Evolutionary conservation across 176 grass and related monocot genomes (phyloP).

Genomic region (Alopecurus myosuroides): DNA sequence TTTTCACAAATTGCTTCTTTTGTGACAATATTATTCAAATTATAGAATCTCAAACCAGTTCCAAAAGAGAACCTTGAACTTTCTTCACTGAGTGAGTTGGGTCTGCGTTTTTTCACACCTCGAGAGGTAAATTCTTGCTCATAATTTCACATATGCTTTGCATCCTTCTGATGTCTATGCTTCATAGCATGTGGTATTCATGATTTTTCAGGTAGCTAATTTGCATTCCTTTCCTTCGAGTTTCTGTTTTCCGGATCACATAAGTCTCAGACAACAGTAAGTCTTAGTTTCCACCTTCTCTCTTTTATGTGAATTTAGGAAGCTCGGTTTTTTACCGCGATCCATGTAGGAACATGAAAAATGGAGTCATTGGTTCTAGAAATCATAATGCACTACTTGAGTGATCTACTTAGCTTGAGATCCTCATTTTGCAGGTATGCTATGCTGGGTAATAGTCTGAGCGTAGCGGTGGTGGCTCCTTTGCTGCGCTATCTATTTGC

Average conservation of each 20-base stretch:
- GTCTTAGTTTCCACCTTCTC: conserved; percentile 17
- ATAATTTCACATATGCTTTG: not conserved
- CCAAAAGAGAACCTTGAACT: conserved; percentile 49
- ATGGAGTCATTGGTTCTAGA: not conserved
- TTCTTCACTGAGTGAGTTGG: conserved; percentile 59
- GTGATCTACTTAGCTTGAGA: not conserved
- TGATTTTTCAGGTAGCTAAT: conserved; percentile 87
- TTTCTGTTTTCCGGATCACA: conserved; percentile 63
- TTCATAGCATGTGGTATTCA: conserved; percentile 9
- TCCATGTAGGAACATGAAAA: conserved; percentile 3
- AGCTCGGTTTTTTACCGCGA: not conserved
- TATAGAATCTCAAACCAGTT: conserved; percentile 43
- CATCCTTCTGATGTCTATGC: not conserved
- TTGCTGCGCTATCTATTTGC: conserved; percentile 77
- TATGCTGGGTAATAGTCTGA: conserved; percentile 89
- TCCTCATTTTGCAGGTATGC: conserved; percentile 64
- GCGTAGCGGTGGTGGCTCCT: conserved; percentile 77
- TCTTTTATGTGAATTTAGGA: conserved; percentile 15
- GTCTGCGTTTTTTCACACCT: conserved; percentile 79
- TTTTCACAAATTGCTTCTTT: not conserved
- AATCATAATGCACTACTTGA: not conserved
- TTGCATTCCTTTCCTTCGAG: conserved; percentile 81
- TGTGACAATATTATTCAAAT: conserved; percentile 22
- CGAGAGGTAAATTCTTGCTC: conserved; percentile 50
- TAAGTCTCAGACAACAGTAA: conserved; percentile 78